A percentile compares a stretch with the other conserved stretches of the same genome.
phyloP scores from a whole-genome alignment of 345 rosid genomes.

The Murraya paniculata region DNA sequence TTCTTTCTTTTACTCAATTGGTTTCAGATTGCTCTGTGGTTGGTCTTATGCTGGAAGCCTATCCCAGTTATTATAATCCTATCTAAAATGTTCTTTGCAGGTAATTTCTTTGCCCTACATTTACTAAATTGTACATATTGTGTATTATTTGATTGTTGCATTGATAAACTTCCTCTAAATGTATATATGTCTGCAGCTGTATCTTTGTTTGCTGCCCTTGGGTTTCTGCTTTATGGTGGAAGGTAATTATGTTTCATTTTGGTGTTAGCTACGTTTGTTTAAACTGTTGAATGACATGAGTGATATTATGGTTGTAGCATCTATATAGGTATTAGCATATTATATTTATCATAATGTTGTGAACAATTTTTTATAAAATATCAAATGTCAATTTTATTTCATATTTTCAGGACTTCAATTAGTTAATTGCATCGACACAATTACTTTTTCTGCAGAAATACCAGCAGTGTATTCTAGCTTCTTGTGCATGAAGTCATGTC shows the following conservation, averaged over 20 bases:
- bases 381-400: background rate
- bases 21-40: conserved; percentile 74
- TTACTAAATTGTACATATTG: background rate
- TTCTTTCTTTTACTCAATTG: conserved; percentile 6
- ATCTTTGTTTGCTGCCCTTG: conserved; percentile 82
- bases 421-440: background rate
- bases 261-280: conserved; percentile 5
- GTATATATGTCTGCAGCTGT: conserved; percentile 44
- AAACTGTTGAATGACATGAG: conserved; percentile 1
- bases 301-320: background rate
- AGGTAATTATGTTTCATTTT: conserved; percentile 43
- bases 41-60: conserved; percentile 80
- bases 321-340: background rate
- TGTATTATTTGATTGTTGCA: background rate
- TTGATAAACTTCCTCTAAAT: conserved; percentile 16
- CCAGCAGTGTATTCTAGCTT: background rate
- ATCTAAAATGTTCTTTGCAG: conserved; percentile 86
- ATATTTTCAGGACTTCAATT: background rate
- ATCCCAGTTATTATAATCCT: conserved; percentile 48
- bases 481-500: background rate
- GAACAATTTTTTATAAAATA: background rate
- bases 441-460: background rate
- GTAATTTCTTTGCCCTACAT: conserved; percentile 29
- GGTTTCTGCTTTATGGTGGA: conserved; percentile 90
- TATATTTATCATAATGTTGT: background rate